Conservation (phyloP, 129 eudicot species). For the sunflower (Helianthus annuus) region HanXRQr2.0-SUNRISE NC_035435.2:113762484-113762983, state of each 20-base stretch:
- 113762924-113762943: constrained; percentile 86
- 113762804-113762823: constrained; percentile 72
- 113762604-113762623: not conserved
- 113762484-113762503: not conserved
- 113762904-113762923: constrained; percentile 80
- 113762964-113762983: constrained; percentile 60
- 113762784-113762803: constrained; percentile 83
- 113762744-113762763: constrained; percentile 84
- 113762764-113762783: constrained; percentile 66
- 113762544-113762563: not conserved
- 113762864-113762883: constrained; percentile 60
- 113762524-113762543: not conserved
- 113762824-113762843: constrained; percentile 56
- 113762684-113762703: not conserved
- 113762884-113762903: constrained; percentile 77
- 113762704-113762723: not conserved
- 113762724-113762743: constrained; percentile 49
- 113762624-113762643: not conserved
- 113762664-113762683: not conserved
- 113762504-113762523: not conserved
- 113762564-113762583: not conserved
- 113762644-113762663: not conserved
- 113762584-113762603: constrained; percentile 4
- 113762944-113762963: constrained; percentile 88
- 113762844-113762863: constrained; percentile 57